Percentiles rank a stretch among this genome's conserved stretches.
Evolutionary conservation across 805 yeast genomes (phyloP).

Genomic region (Sporopachydermia quercuum): DNA sequence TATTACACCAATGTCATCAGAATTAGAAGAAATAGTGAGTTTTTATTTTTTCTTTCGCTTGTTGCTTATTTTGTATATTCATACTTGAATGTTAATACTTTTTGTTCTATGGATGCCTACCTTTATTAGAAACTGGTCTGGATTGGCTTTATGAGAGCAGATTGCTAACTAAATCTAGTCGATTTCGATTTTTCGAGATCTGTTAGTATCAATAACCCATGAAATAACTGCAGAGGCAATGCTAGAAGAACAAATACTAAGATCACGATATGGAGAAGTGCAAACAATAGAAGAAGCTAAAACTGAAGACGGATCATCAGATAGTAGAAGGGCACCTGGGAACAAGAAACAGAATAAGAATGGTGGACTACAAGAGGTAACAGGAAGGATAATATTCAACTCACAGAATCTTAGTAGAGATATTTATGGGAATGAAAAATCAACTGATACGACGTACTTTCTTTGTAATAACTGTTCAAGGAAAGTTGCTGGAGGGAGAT

Average conservation of each 20-base stretch:
- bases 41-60: too few species aligned
- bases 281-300: constrained; percentile 12
- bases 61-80: too few species aligned
- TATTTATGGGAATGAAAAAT: constrained; percentile 36
- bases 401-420: constrained; percentile 17
- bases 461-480: constrained; percentile 72
- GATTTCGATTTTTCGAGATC: constrained; percentile 13
- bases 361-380: neutral
- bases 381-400: neutral
- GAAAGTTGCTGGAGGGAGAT: constrained; percentile 79
- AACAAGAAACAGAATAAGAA: constrained; percentile 2
- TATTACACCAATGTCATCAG: too few species aligned
- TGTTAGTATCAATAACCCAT: constrained; percentile 18
- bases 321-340: constrained; percentile 17
- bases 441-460: constrained; percentile 46
- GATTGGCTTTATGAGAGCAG: too few species aligned
- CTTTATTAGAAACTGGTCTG: too few species aligned
- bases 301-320: constrained; percentile 7
- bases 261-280: constrained; percentile 19
- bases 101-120: too few species aligned
- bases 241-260: constrained; percentile 17
- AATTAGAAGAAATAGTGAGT: neutral
- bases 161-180: too few species aligned
- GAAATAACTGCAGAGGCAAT: constrained; percentile 20
- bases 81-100: too few species aligned